These are phyloP conservation scores for Rhodamnia argentea DNA, from an alignment of 345 rosid species.

Conservation along the genomic window DNA sequence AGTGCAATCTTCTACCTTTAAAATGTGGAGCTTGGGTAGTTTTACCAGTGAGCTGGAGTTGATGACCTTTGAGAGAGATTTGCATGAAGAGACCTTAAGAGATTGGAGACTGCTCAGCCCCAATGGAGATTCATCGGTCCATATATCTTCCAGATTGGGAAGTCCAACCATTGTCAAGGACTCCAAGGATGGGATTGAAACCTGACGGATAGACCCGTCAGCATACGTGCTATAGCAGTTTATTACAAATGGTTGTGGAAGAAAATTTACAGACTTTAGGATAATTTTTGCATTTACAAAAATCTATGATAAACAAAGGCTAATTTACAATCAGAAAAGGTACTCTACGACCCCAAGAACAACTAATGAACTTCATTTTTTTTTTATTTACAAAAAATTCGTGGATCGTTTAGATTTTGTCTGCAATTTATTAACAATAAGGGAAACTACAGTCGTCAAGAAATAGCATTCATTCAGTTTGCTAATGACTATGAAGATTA, in stretches of 20 bases:
- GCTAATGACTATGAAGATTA: not conserved
- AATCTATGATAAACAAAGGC: not conserved
- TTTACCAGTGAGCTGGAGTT: not conserved
- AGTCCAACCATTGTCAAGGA: not conserved
- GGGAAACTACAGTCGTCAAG: not conserved
- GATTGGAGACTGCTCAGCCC: not conserved
- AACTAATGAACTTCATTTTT: not conserved
- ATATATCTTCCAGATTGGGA: not conserved
- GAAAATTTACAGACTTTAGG: too few species aligned
- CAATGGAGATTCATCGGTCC: not conserved
- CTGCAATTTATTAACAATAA: not conserved
- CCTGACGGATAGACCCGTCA: not conserved
- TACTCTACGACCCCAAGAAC: not conserved
- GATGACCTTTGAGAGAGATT: not conserved
- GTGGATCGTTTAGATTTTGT: too few species aligned
- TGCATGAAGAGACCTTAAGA: not conserved
- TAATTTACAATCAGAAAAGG: accelerated
- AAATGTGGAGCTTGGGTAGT: not conserved
- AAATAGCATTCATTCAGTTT: not conserved
- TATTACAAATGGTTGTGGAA: not conserved
- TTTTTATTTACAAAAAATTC: not conserved
- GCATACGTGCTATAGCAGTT: not conserved
- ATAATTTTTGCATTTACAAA: not conserved
- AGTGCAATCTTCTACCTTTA: accelerated
- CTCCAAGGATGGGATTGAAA: not conserved